These are phyloP conservation scores for Tolypocladium ophioglossoides DNA, from an alignment of 2,329 filamentous ascomycete genomes.

Conservation along the genomic window DNA sequence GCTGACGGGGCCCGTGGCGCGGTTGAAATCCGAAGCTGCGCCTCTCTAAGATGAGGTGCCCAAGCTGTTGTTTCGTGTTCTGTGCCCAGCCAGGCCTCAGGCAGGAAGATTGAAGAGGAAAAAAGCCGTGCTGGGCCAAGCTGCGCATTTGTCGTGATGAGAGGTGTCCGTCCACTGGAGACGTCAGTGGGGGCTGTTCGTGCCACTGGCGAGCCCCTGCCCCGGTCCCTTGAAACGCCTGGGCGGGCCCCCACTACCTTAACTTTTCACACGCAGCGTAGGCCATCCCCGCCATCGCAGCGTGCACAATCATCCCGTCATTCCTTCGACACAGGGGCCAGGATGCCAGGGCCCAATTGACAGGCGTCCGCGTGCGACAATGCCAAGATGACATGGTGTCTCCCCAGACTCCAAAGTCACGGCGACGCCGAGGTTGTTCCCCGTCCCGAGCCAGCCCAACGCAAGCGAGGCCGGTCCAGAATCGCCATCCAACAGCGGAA, in stretches of 20 bases:
- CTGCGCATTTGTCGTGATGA: too few relatives aligned
- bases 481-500: not conserved
- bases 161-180: not conserved
- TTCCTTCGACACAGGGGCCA: not conserved
- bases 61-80: too few relatives aligned
- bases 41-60: too few relatives aligned
- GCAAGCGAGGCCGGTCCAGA: too few relatives aligned
- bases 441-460: not conserved
- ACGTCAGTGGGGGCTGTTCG: not conserved
- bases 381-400: not conserved
- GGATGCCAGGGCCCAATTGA: not conserved
- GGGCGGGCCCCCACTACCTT: not conserved
- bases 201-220: not conserved
- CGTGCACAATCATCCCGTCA: not conserved
- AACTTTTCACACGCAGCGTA: not conserved
- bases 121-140: not conserved
- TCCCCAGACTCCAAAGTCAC: too few relatives aligned
- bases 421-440: too few relatives aligned
- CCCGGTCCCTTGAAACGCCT: not conserved
- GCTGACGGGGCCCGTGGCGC: too few relatives aligned
- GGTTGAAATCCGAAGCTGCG: too few relatives aligned
- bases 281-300: not conserved
- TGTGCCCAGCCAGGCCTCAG: too few relatives aligned
- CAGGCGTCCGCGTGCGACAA: not conserved
- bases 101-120: too few relatives aligned